phyloP scores from a whole-genome alignment of 2,329 filamentous ascomycete species.

The Penicillium brasilianum region DNA sequence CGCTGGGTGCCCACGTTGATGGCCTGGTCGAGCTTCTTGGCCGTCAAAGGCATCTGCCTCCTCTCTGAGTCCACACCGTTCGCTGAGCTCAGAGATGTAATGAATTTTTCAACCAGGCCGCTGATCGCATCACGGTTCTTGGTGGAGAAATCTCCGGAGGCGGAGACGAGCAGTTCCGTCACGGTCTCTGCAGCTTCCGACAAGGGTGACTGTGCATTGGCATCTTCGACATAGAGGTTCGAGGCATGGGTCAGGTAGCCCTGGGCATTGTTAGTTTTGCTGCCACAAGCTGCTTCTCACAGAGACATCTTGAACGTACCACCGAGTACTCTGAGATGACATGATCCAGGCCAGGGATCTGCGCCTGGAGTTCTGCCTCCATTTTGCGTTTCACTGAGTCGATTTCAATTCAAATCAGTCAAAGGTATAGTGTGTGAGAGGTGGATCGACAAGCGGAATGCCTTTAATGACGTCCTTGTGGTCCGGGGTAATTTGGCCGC shows the following conservation, averaged over 20 bases:
- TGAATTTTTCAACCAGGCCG: conserved; percentile 86
- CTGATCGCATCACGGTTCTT: conserved; percentile 78
- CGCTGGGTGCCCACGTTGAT: conserved; percentile 92
- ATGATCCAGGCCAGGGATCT: conserved; percentile 85
- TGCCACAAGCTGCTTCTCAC: conserved; percentile 4
- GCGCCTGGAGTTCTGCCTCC: conserved; percentile 84
- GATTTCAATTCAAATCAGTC: background rate
- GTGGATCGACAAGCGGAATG: background rate
- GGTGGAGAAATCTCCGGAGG: conserved; percentile 79
- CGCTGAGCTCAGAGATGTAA: conserved; percentile 75
- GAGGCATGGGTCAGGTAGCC: conserved; percentile 95
- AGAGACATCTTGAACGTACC: conserved; percentile 40
- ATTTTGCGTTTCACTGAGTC: conserved; percentile 54
- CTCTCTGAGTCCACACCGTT: conserved; percentile 71
- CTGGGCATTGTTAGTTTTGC: conserved; percentile 34
- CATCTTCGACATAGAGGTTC: conserved; percentile 76
- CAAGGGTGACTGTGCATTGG: conserved; percentile 73
- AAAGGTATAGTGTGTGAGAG: background rate
- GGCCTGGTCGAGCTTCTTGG: conserved; percentile 87
- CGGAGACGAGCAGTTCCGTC: conserved; percentile 87
- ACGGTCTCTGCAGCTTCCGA: conserved; percentile 82
- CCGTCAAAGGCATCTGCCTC: conserved; percentile 72
- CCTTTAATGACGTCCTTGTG: conserved; percentile 17
- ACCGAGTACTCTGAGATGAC: conserved; percentile 90
- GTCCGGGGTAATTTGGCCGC: conserved; percentile 24